These are phyloP conservation scores for Epichloe hybrida DNA, from an alignment of 2,329 filamentous ascomycete species.

Conservation along the genomic window DNA sequence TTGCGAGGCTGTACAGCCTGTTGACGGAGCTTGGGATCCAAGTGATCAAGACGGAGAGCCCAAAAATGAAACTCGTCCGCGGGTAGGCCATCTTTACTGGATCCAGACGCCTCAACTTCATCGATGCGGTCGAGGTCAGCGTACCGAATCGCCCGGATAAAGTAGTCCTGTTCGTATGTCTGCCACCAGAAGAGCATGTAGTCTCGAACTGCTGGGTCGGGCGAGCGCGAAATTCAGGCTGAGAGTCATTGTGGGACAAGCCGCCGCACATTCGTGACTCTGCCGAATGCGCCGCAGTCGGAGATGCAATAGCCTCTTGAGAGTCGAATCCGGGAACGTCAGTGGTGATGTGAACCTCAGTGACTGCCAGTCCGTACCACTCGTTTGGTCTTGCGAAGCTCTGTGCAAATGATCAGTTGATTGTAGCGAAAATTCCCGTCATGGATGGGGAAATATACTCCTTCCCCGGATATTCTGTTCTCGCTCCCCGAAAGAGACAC, in stretches of 20 bases:
- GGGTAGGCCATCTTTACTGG: conserved; percentile 47
- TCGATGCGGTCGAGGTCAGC: conserved; percentile 16
- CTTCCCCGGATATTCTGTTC: conserved; percentile 20
- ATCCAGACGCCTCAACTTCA: conserved; percentile 26
- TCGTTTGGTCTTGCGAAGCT: conserved; percentile 15
- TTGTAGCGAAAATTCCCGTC: not conserved
- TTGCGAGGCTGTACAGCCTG: conserved; percentile 52
- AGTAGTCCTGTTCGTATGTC: conserved; percentile 5
- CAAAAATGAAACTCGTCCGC: conserved; percentile 44
- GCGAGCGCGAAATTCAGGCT: not conserved
- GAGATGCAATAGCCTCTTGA: conserved; percentile 4
- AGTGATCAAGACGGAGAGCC: conserved; percentile 43
- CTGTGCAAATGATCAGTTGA: conserved; percentile 7
- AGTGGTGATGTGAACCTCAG: conserved; percentile 33
- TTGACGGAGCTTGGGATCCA: conserved; percentile 59
- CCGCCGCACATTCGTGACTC: conserved; percentile 5
- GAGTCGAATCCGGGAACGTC: conserved; percentile 10
- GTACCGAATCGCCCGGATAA: conserved; percentile 12
- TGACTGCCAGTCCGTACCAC: conserved; percentile 34
- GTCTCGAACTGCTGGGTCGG: conserved; percentile 15
- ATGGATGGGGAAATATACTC: conserved; percentile 11
- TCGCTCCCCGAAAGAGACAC: conserved; percentile 14
- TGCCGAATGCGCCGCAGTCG: conserved; percentile 7
- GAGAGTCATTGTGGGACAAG: conserved; percentile 10
- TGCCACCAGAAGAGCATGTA: conserved; percentile 16